A percentile compares a stretch with the other conserved stretches of the same genome.
These are phyloP conservation scores for Lenzites betulinus DNA, from an alignment of 768 basidiomycete species.

Conservation along the genomic window DNA sequence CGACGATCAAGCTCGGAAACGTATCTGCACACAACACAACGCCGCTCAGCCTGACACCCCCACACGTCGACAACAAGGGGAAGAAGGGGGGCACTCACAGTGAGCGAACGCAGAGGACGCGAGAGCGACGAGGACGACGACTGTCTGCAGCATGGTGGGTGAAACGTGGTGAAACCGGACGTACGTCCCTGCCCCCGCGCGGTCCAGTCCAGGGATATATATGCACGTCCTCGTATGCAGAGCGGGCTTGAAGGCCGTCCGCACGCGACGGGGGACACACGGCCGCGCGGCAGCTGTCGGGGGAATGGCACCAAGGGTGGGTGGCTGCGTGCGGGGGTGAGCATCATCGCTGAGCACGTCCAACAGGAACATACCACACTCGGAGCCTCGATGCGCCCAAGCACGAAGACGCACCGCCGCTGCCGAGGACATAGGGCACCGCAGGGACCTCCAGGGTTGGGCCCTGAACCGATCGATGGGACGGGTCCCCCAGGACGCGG, in stretches of 20 bases:
- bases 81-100: conserved; percentile 14
- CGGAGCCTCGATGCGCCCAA: too few relatives aligned
- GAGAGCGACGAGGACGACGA: conserved; percentile 18
- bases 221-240: not conserved
- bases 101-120: conserved; percentile 26
- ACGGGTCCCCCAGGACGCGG: too few relatives aligned
- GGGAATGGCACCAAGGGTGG: not conserved
- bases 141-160: conserved; percentile 4
- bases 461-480: too few relatives aligned
- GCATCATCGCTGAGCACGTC: too few relatives aligned
- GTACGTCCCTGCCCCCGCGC: not conserved
- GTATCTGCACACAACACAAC: conserved; percentile 24
- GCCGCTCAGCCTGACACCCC: not conserved
- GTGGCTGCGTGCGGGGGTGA: not conserved
- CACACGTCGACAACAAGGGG: not conserved
- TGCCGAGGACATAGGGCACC: too few relatives aligned
- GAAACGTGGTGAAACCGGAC: not conserved
- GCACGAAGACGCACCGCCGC: too few relatives aligned
- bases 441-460: too few relatives aligned
- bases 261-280: not conserved
- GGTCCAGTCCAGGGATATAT: not conserved
- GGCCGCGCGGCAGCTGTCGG: not conserved
- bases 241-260: not conserved
- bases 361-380: too few relatives aligned
- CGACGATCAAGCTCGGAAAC: conserved; percentile 32